Evolutionary conservation across 2,329 filamentous ascomycete genomes (phyloP).

Genomic region (Alternaria gansuensis): DNA sequence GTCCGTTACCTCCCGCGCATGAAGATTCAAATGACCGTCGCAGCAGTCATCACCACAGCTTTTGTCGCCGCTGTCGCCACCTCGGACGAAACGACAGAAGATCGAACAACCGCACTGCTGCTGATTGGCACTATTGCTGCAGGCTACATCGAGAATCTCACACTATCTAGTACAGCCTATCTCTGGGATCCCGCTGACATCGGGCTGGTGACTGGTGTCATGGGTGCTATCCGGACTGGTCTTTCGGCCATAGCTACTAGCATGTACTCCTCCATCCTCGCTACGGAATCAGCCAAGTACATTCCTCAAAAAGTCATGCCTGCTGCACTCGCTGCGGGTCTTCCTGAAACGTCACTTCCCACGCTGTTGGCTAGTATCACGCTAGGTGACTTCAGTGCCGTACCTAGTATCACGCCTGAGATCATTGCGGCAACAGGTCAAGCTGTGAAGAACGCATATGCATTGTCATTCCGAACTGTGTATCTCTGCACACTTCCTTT

Average conservation of each 20-base stretch:
- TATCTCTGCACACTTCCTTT: slow-evolving; percentile 56
- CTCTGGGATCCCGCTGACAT: slow-evolving; percentile 48
- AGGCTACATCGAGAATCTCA: slow-evolving; percentile 47
- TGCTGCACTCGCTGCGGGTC: slow-evolving; percentile 37
- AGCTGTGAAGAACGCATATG: slow-evolving; percentile 55
- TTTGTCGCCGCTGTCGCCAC: slow-evolving; percentile 41
- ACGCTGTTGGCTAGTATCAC: slow-evolving; percentile 38
- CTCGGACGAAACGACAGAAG: slow-evolving; percentile 29
- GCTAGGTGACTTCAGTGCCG: slow-evolving; percentile 33
- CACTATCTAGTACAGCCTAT: slow-evolving; percentile 38
- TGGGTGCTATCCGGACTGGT: slow-evolving; percentile 43
- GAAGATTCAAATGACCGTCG: slow-evolving; percentile 46
- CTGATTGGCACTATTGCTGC: slow-evolving; percentile 41
- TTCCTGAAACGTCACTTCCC: slow-evolving; percentile 34
- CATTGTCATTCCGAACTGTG: slow-evolving; percentile 57
- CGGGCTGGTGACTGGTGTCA: slow-evolving; percentile 43
- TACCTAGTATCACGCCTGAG: slow-evolving; percentile 39
- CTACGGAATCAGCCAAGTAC: slow-evolving; percentile 39
- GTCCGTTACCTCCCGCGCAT: slow-evolving; percentile 42
- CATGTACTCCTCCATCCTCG: slow-evolving; percentile 46
- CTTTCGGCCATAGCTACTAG: slow-evolving; percentile 38
- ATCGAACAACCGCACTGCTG: slow-evolving; percentile 33
- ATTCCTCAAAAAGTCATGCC: slow-evolving; percentile 40
- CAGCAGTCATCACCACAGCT: slow-evolving; percentile 34
- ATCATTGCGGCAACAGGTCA: slow-evolving; percentile 44